Percentiles rank a stretch among this genome's conserved stretches.
Conservation (phyloP, 169 alveolate species). For the Theileria orientalis region DNA sequence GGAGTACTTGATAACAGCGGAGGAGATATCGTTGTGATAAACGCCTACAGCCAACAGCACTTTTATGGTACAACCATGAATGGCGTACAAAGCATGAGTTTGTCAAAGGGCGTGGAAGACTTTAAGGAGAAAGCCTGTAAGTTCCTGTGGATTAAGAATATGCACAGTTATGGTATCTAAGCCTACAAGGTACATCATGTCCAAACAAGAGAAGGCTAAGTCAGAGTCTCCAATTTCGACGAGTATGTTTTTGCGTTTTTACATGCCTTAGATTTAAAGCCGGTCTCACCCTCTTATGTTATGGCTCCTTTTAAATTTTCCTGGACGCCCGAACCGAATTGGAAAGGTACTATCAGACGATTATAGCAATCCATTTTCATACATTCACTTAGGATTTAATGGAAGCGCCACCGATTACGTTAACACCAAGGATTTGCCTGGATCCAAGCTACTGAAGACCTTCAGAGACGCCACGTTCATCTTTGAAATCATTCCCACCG, state of each 20-base stretch:
- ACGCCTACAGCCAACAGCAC: conserved; percentile 33
- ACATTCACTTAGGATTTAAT: conserved; percentile 60
- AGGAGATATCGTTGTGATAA: conserved; percentile 52
- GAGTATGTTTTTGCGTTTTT: background rate
- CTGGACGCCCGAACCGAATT: conserved; percentile 64
- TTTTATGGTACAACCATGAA: conserved; percentile 63
- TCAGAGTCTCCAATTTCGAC: background rate
- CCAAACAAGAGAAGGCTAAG: conserved; percentile 32
- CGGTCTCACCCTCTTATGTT: conserved; percentile 4
- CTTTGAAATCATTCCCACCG: conserved; percentile 64
- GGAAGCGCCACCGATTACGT: conserved; percentile 68
- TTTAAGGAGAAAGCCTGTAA: conserved; percentile 37
- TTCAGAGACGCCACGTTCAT: conserved; percentile 68
- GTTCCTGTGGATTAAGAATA: background rate
- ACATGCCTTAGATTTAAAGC: background rate
- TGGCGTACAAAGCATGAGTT: conserved; percentile 54
- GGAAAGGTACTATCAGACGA: conserved; percentile 37
- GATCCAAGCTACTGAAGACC: conserved; percentile 66
- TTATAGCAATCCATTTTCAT: background rate
- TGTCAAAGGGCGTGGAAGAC: conserved; percentile 21
- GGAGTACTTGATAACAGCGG: conserved; percentile 77
- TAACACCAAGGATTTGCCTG: conserved; percentile 67
- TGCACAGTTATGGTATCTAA: conserved; percentile 40
- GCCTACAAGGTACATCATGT: conserved; percentile 43
- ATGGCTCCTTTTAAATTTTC: conserved; percentile 26